These are phyloP conservation scores for Hibiscus tridactylites DNA, from an alignment of 345 rosid species.

Conservation along the genomic window DNA sequence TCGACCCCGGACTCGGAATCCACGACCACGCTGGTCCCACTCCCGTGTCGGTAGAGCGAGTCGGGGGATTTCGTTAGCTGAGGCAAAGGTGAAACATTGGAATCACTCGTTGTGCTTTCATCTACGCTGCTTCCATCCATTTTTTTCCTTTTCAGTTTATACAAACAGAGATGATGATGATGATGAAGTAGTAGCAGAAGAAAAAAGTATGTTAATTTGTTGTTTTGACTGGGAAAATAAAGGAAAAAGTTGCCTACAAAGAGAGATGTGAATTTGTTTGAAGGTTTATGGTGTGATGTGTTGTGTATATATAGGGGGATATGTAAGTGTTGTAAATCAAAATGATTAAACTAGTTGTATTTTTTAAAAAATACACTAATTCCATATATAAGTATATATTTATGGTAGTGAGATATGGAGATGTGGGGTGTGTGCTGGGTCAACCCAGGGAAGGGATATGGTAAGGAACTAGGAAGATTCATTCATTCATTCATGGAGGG, in stretches of 20 bases:
- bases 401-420: conserved; percentile 34
- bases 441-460: conserved; percentile 8
- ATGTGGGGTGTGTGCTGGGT: conserved; percentile 21
- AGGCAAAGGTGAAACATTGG: conserved; percentile 16
- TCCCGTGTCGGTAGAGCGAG: conserved; percentile 47
- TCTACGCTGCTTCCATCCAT: conserved; percentile 57
- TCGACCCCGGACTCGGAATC: conserved; percentile 58
- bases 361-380: background rate
- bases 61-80: conserved; percentile 20
- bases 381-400: background rate
- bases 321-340: background rate
- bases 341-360: background rate
- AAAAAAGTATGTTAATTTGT: background rate
- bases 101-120: conserved; percentile 41
- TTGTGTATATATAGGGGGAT: conserved; percentile 9
- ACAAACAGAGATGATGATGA: background rate
- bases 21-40: conserved; percentile 53
- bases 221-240: background rate
- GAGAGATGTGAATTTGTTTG: conserved; percentile 6
- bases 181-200: background rate
- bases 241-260: background rate
- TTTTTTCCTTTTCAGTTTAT: conserved; percentile 10
- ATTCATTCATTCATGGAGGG: conserved; percentile 5
- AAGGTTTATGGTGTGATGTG: background rate
- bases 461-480: conserved; percentile 30